Evolutionary conservation across 108 stramenopile species (phyloP), one percentile per base, ranked within the genome.

Genomic region (Fistulifera pelliculosa): DNA sequence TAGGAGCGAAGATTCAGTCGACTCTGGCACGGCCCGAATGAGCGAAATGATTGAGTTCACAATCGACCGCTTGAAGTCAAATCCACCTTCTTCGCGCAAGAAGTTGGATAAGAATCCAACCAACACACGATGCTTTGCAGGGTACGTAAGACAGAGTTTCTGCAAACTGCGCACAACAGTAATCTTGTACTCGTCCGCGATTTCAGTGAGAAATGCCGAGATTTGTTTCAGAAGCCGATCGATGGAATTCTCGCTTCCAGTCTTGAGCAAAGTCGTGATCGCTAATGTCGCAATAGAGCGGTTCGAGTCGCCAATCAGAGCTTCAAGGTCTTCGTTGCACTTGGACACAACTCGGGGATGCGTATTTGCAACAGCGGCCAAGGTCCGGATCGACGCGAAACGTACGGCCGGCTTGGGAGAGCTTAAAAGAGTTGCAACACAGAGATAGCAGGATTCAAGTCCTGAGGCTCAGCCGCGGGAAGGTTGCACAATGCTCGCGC

Each of bases 101-200:
- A 95, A 88, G 56, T 88, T 90, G 56, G 87, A 81, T 41, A 96
- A 52, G 68, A 98, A 95, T 21, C 86, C 90, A 8, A 98, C 83
- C 57, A 98, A 70, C 2, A 93, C 73, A 47, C 89, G 83, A 64
- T 95, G 88, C 68, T 95, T 95, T 27, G 68, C 48, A 14, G 97
- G 93, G 63, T 95, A 96, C 40, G 87, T 87, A 17, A 98, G 61
- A 64, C 90, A 94, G 27, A 95, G 69, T 48, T 90, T 81, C 38
- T 89, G 89, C 27, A 98, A 67, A 53, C 81, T 78, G 19, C 68
- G 71, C 39, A 96, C 93, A 38, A 98, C 81, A 7, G 92, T 89
- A 62, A 95, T 93, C 76, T 96, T 98, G 90, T 96, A 99, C 65
- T 99, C 99, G 62, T 99, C 99, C 16, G 93, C 87, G 52, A 99